Evolutionary conservation across 2,329 filamentous ascomycete genomes (phyloP).

Genomic region (Hypoxylon sp.): DNA sequence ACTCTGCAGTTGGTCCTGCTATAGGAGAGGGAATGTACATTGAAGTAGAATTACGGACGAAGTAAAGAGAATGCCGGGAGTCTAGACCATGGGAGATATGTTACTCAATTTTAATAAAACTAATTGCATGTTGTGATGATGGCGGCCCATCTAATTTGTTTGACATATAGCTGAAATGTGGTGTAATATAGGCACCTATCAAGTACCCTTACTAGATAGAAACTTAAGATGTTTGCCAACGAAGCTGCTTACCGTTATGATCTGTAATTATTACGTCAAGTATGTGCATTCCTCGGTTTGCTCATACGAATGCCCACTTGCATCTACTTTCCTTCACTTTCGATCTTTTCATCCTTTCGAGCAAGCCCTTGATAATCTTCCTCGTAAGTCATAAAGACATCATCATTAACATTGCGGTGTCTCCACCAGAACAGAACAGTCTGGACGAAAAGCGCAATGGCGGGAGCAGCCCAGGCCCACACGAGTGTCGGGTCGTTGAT

Average conservation of each 20-base stretch:
- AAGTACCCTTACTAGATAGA: neutral
- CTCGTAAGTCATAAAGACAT: conserved; percentile 60
- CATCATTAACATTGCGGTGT: conserved; percentile 64
- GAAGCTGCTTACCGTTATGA: neutral
- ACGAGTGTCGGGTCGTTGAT: conserved; percentile 62
- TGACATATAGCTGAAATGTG: too few species aligned
- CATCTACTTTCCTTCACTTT: conserved; percentile 29
- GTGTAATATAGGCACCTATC: neutral
- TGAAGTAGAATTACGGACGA: neutral
- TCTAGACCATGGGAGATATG: neutral
- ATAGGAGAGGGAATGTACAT: neutral
- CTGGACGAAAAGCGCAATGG: conserved; percentile 64
- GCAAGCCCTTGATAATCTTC: conserved; percentile 46
- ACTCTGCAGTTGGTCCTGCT: neutral
- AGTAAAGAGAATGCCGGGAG: neutral
- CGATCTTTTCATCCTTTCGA: conserved; percentile 29
- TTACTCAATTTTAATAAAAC: neutral
- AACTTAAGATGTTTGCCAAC: neutral
- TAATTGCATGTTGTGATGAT: neutral
- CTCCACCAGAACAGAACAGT: conserved; percentile 64
- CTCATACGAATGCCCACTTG: neutral
- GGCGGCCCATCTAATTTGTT: too few species aligned
- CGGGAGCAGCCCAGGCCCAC: conserved; percentile 57
- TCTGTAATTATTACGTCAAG: neutral
- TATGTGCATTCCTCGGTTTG: neutral